Evolutionary conservation across 2,329 filamentous ascomycete genomes (phyloP), one percentile per base, ranked within the genome.

Genomic region (Aschersonia sp.): DNA sequence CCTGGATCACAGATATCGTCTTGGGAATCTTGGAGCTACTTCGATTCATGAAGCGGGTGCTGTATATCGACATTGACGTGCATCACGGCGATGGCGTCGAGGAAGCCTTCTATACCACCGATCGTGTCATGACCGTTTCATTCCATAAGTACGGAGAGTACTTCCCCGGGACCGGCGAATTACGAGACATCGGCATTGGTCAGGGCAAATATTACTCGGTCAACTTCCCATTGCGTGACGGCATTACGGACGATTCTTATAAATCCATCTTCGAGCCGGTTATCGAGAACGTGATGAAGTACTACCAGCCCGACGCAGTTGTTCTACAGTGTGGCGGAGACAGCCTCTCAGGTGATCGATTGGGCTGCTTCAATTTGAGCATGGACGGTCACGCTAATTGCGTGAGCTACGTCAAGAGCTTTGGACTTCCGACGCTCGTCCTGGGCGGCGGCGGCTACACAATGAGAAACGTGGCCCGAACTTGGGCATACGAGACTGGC

Each of bases 131-230:
- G 75, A 95, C 89, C 0, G 81, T 92, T 20, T 94, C 86, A 0
- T 94, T 92, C 65, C 89, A 98, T 72, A 96, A 97, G 63, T 97
- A 95, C 64, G 91, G 92, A 61, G 88, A 87, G 67, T 96, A 94
- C 68, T 96, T 95, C 65, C 89, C 89, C 0, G 89, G 89, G 45
- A 96, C 89, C 2, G 89, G 89, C 47, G 85, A 89, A 55, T 81
- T 92, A 49, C 76, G 88, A 53, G 87, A 91, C 59, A 89, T 88
- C 47, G 89, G 89, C 32, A 83, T 89, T 51, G 94, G 92, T 51
- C 76, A 84, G 29, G 89, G 89, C 52, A 92, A 92, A 60, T 83
- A 94, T 60, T 92, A 95, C 60, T 79, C 87, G 5, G 81, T 95
- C 61, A 96, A 95, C 64, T 91, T 94, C 47, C 89, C 89, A 0